Evolutionary conservation across 1,284 basidiomycete genomes (phyloP).

Genomic region (Cutaneotrichosporon cavernicola): DNA sequence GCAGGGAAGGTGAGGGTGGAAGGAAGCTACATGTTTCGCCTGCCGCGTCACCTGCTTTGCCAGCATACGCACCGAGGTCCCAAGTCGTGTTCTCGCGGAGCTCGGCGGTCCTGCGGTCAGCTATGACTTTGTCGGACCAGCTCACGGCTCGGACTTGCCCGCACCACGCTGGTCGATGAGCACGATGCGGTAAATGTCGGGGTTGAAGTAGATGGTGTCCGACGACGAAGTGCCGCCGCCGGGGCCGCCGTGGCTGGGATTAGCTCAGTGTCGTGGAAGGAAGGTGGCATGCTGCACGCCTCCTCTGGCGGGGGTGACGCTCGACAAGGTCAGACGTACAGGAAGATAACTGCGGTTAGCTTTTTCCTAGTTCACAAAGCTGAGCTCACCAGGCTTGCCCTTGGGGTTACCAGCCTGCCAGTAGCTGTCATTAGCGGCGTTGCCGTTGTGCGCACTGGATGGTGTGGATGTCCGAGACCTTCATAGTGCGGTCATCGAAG

Average conservation of each 20-base stretch:
- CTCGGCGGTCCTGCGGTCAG: conserved; percentile 61
- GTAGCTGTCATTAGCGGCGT: conserved; percentile 58
- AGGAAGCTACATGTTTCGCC: neutral
- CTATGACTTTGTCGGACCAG: neutral
- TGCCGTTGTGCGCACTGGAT: conserved; percentile 64
- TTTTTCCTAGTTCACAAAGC: neutral
- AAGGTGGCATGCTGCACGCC: neutral
- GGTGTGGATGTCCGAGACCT: conserved; percentile 71
- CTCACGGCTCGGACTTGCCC: conserved; percentile 75
- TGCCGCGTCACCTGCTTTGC: neutral
- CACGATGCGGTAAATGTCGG: conserved; percentile 68
- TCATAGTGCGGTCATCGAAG: conserved; percentile 65
- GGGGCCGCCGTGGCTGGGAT: conserved; percentile 35
- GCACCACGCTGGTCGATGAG: conserved; percentile 78
- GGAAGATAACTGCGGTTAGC: conserved; percentile 65
- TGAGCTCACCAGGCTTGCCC: conserved; percentile 56
- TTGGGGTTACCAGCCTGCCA: conserved; percentile 74
- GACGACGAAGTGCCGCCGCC: conserved; percentile 47
- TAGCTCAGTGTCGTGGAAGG: neutral
- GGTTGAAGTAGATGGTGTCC: conserved; percentile 79
- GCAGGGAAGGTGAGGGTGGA: neutral
- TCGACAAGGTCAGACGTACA: conserved; percentile 41
- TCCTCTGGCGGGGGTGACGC: neutral
- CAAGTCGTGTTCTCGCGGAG: conserved; percentile 88
- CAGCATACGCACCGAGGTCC: conserved; percentile 60